Evolutionary conservation across 208 protist species (phyloP), one percentile per base, ranked within the genome.

Genomic region (Acanthamoeba lenticulata): DNA sequence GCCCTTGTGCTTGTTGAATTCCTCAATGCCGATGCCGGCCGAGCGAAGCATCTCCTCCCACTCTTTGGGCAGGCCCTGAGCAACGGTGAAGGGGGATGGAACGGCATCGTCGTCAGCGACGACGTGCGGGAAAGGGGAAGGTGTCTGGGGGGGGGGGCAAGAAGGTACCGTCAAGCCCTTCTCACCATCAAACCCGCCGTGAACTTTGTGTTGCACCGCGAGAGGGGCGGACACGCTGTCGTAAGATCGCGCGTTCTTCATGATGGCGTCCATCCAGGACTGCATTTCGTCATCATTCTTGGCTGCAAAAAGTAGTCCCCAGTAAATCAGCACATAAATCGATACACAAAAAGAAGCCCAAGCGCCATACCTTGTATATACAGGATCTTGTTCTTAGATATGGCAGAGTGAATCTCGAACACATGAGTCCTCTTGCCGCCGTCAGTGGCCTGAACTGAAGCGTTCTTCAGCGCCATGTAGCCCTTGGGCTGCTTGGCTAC

Each of bases 1-100:
- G 29, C 79, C 79, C 49, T 89, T 89, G 45, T 89, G 79, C 49
- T 89, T 62, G 42, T 52, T 62, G 45, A 89, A 52, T 34, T 89
- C 79, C 40, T 92, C 85, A 45, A 90, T 74, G 9, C 47, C 62
- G 57, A 96, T 94, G 72, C 92, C 92, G 38, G 74, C 77, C 21
- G 72, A 85, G 11, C 95, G 92, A n/a, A 97, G 77, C n/a, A 97
- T 94, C 7, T 86, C 90, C 44, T 96, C 96, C 96, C 96, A 97
- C 65, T 97, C 94, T 17, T 83, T 90, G 44, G 96, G 96, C 72
- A 97, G 85, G 40, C 96, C 95, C 93, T 95, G 11, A 6, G 29
- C 29, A 65, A 91, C 19, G n/a, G 0, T 27, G 17, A 36, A 19
- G 69, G 17, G 69, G 42, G 65, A 40, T 32, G 11, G 24, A 40